Evolutionary conservation across 768 basidiomycete genomes (phyloP), one percentile per base, ranked within the genome.

Genomic region (Saitozyma sp.): DNA sequence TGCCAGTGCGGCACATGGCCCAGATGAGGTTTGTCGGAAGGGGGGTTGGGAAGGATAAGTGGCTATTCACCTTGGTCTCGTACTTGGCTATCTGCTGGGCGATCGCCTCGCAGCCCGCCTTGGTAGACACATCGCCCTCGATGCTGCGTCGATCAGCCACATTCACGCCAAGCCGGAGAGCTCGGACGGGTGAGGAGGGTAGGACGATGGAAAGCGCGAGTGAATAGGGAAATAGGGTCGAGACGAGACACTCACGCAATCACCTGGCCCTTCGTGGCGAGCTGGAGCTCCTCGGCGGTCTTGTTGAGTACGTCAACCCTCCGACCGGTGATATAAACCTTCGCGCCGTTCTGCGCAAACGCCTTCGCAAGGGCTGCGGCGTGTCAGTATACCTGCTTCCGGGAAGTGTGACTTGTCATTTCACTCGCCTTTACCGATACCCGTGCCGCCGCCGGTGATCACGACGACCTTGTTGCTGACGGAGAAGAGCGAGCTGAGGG

Each of bases 341-440:
- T 73, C 13, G 76, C 70, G 4, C 74, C 74, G 51, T 77, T 76
- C 16, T 54, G 57, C 0, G 68, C 73, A 55, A 75, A 75, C 0
- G 71, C 73, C 11, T 62, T 63, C 19, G 73, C 62, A 45, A 75
- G 66, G 38, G 75, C 63, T 55, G 52, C 1, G 13, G 16, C 19
- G 61, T 45, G 56, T 46, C 17, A 52, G 40, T 52, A 46, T 19
- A 11, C 16, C 42, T 17, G 29, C 16, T 20, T 37, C 53, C 14
- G 10, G 41, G 9, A 20, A 43, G 40, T 29, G 54, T 16, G 8
- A 2, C 8, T 43, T 13, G 17, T 14, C 49, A 3, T 6, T 39
- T 20, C 2, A 48, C 55, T 53, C 16, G 65, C 61, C 65, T 50
- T 66, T 69, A 14, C 65, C 83, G 82, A 69, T 83, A 84, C 71